Evolutionary conservation across 345 rosid species (phyloP), one percentile per base, ranked within the genome.

Genomic region (Cardamine chenopodiifolia): DNA sequence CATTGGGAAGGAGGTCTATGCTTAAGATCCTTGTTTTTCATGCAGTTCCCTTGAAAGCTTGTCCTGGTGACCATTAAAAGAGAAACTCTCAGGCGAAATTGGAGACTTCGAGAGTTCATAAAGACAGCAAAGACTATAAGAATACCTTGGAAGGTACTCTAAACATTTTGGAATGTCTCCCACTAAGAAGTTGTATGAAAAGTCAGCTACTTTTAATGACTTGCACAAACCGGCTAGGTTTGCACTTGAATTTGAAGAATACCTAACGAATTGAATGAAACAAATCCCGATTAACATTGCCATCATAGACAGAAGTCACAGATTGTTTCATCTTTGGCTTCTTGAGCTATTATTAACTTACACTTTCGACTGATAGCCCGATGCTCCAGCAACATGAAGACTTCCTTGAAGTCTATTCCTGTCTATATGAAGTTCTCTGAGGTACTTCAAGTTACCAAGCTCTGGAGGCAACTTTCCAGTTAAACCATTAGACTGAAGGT

Each of bases 31-130:
- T 81, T 89, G 72, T 61, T 74, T 56, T 85, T 79, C 56, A 95
- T 85, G 81, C 99, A 95, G 75, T 95, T 95, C 66, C 96, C 98
- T 79, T 86, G 97, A 78, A 95, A 95, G 88, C 90, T 95, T 39
- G 80, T 39, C 68, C 99, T 95, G 84, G 73, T 9, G 63, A 71
- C 77, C 42, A 52, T 39, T 50, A 50, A 55, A 62, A 28, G 17
- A 53, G 18, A 40, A 50, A 18, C 52, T 23, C 23, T 63, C 35
- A 76, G 56, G 25, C 25, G 10, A 56, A 63, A 62, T 1, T 25
- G 10, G 57, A 31, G 14, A 69, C 14, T 23, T 18, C 8, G 20
- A 62, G 31, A 69, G 44, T 47, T 69, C 15, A 12, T 26, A 63
- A 52, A 35, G 34, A 63, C 54, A 56, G 40, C 8, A 15, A 9